Evolutionary conservation across 148 eudicot species (phyloP).

Genomic region (Rhododendron griersonianum): DNA sequence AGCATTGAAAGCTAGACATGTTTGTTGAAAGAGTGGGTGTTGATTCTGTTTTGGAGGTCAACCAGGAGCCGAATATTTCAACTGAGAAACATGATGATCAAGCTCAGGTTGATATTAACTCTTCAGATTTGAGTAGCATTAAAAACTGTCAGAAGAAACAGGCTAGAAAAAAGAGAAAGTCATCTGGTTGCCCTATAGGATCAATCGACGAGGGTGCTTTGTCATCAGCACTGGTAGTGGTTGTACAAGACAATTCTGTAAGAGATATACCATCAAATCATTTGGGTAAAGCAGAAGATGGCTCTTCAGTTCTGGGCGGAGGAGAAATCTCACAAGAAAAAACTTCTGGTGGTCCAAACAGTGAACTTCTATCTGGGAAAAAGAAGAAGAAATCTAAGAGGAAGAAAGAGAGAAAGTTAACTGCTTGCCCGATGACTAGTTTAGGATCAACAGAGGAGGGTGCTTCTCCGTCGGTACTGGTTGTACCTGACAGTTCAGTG

Average conservation of each 20-base stretch:
- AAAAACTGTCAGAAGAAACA: background rate
- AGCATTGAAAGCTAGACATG: background rate
- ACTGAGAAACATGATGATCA: background rate
- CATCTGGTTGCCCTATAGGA: background rate
- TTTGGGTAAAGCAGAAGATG: background rate
- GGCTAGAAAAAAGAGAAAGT: background rate
- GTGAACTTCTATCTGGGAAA: background rate
- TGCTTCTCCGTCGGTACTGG: background rate
- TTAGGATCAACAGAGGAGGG: background rate
- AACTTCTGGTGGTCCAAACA: background rate
- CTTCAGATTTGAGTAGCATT: background rate
- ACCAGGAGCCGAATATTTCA: background rate
- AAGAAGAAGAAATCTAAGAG: constrained; percentile 5
- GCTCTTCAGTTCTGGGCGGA: background rate
- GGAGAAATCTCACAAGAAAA: background rate
- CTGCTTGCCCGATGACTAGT: background rate
- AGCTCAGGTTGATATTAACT: constrained; percentile 4
- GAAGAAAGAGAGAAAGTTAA: background rate
- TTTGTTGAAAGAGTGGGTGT: background rate
- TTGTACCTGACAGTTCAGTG: constrained; percentile 1
- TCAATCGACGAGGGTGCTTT: background rate
- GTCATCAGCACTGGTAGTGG: background rate
- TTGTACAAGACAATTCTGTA: background rate
- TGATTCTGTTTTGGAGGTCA: background rate
- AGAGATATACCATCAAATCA: background rate